A percentile compares a stretch with the other conserved stretches of the same genome.
Evolutionary conservation across 176 grass and related monocot genomes (phyloP).

Genomic region (Musa itinerans): DNA sequence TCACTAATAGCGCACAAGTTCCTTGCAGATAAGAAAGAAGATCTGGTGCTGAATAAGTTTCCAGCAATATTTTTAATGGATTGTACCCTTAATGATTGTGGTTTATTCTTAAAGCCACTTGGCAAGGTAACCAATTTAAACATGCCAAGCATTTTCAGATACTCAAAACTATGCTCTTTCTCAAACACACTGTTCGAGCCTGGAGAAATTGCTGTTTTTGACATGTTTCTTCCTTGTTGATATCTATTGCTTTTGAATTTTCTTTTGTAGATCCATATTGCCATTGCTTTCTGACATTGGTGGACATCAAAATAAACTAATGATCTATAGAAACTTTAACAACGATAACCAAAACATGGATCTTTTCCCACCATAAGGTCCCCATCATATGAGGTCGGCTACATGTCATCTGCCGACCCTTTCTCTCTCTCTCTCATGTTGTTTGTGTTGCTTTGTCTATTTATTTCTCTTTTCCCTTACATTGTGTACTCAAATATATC

Average conservation of each 20-base stretch:
- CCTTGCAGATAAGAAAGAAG: constrained; percentile 41
- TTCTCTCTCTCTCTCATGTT: too few species aligned
- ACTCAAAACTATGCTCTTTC: neutral
- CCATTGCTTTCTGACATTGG: neutral
- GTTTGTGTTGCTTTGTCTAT: too few species aligned
- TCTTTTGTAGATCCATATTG: neutral
- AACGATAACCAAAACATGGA: neutral
- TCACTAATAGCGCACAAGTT: constrained; percentile 12
- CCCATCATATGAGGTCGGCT: neutral
- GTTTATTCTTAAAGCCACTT: constrained; percentile 43
- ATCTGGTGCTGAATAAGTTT: constrained; percentile 36
- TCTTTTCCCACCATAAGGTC: neutral
- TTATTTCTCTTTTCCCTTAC: too few species aligned
- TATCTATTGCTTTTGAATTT: neutral
- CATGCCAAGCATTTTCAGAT: neutral
- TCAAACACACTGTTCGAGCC: neutral
- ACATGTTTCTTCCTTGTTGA: neutral
- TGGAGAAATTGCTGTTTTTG: neutral
- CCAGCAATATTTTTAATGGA: constrained; percentile 77
- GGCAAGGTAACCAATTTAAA: constrained; percentile 43
- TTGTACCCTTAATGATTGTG: constrained; percentile 70
- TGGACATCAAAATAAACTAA: neutral
- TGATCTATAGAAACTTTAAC: neutral
- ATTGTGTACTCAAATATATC: too few species aligned
- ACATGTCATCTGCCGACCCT: neutral